Base-by-base conservation (phyloP, 805 yeast genomes). In the Metschnikowia aberdeeniae region DNA sequence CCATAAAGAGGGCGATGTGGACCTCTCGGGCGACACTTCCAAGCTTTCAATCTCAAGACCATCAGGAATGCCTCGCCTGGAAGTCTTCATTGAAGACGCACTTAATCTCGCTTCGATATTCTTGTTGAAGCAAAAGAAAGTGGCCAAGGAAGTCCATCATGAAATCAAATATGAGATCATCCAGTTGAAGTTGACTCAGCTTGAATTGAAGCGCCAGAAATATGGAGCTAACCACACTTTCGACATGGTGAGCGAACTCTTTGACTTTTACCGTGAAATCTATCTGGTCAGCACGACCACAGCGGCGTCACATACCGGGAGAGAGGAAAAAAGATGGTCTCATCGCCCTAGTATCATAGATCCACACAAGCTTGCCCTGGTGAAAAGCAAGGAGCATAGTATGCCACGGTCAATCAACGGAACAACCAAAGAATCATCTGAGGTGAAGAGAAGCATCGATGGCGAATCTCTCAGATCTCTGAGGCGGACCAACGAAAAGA, bases 161-260 rank as follows among this genome's bases (percentile, higher is more conserved):
- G 61, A 59, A 29, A 57, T 62, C 35, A 68, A 76, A 55, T 67
- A 76, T 65, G 81, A 75, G 46, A 74, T 81, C 45, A 58, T 82
- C 42, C 86, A 87, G 58, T 71, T 89, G 59, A 86, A 86, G 54
- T 72, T 86, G 63, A 84, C 96, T 0, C 87, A 84, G 55, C 66
- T 89, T 31, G 80, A 87, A 1, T 67, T 88, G n/a, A 66, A 80
- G 42, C 89, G 85, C 55, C 72, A 78, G 5, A 67, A 77, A 4
- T 71, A 76, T 45, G 92, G 89, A 6, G 63, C 74, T 1, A 68
- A 73, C 26, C 60, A 76, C 35, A 80, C 89, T 0, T 60, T 87
- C 47, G 87, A 82, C 34, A 69, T 73, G 40, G 59, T 89, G n/a
- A 77, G 86, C 2, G 88, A 79, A 36, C 72, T 87, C 8, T 84